Percentiles rank a stretch among this genome's conserved stretches.
These are phyloP conservation scores for Mortierella sp. DNA, from an alignment of 371 early-diverging fungal species.

Conservation along the genomic window DNA sequence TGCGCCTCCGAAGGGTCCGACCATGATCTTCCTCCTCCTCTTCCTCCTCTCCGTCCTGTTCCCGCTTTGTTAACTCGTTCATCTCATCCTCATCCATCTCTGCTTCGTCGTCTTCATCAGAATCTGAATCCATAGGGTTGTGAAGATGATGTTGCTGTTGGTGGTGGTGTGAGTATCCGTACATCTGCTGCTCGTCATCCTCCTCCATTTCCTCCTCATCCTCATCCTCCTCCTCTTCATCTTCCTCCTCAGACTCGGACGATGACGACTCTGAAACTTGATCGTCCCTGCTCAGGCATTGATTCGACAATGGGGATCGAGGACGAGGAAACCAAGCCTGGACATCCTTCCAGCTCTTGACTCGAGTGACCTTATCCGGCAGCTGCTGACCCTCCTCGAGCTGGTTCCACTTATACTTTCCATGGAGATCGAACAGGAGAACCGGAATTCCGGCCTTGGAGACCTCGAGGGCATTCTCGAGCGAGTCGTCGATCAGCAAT, in stretches of 20 bases:
- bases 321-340: conserved; percentile 65
- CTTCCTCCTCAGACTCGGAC: conserved; percentile 27
- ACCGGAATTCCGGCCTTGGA: conserved; percentile 61
- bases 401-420: conserved; percentile 65
- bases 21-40: conserved; percentile 36
- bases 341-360: conserved; percentile 64
- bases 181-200: conserved; percentile 13
- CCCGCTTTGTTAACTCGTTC: conserved; percentile 32
- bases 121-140: conserved; percentile 27
- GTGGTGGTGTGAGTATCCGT: conserved; percentile 15
- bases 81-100: conserved; percentile 35
- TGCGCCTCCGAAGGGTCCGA: conserved; percentile 36
- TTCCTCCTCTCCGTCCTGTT: conserved; percentile 20
- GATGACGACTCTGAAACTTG: conserved; percentile 47
- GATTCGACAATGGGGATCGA: conserved; percentile 60
- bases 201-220: conserved; percentile 29
- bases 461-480: conserved; percentile 63
- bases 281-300: conserved; percentile 53
- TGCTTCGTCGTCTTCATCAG: conserved; percentile 31
- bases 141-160: conserved; percentile 19
- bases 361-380: conserved; percentile 62
- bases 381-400: conserved; percentile 43
- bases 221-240: conserved; percentile 37
- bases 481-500: conserved; percentile 64
- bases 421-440: conserved; percentile 62